These are phyloP conservation scores for Neurospora cerealis DNA, from an alignment of 495 filamentous ascomycete genomes.

Conservation along the genomic window DNA sequence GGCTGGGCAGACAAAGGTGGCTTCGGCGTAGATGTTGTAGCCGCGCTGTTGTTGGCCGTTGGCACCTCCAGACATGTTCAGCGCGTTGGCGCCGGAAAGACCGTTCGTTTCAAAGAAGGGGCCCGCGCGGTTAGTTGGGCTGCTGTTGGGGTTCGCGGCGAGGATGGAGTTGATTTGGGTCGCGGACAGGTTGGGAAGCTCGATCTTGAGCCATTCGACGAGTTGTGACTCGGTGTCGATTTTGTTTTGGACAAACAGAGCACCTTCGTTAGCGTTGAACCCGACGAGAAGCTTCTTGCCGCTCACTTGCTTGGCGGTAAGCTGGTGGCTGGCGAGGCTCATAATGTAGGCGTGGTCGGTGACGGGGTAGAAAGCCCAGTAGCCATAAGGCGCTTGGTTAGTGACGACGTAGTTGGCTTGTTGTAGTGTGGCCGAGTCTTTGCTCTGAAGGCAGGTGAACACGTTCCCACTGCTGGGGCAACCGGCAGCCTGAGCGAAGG, in stretches of 20 bases:
- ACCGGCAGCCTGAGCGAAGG: conserved; percentile 42
- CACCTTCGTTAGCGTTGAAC: conserved; percentile 45
- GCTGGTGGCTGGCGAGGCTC: conserved; percentile 41
- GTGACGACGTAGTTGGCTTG: conserved; percentile 43
- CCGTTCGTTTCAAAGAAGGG: conserved; percentile 21
- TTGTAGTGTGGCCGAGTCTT: conserved; percentile 41
- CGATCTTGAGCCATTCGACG: conserved; percentile 29
- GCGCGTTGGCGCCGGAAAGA: conserved; percentile 9
- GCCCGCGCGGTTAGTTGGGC: conserved; percentile 5
- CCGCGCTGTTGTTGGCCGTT: conserved; percentile 26
- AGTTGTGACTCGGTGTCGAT: conserved; percentile 41
- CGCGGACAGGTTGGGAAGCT: conserved; percentile 40
- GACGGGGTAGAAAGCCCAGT: conserved; percentile 48
- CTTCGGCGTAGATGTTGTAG: conserved; percentile 52
- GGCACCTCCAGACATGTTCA: conserved; percentile 14
- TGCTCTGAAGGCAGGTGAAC: conserved; percentile 43
- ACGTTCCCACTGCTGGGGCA: conserved; percentile 35
- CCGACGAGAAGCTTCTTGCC: conserved; percentile 42
- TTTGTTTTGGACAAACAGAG: conserved; percentile 27
- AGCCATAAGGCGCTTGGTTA: conserved; percentile 23
- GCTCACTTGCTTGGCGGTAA: conserved; percentile 40
- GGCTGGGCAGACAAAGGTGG: conserved; percentile 50
- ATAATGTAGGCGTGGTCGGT: conserved; percentile 49
- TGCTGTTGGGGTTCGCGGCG: conserved; percentile 18
- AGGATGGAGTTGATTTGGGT: conserved; percentile 35